phyloP scores from a whole-genome alignment of 352 stramenopile species.

The Phytophthora sansomeana region DNA sequence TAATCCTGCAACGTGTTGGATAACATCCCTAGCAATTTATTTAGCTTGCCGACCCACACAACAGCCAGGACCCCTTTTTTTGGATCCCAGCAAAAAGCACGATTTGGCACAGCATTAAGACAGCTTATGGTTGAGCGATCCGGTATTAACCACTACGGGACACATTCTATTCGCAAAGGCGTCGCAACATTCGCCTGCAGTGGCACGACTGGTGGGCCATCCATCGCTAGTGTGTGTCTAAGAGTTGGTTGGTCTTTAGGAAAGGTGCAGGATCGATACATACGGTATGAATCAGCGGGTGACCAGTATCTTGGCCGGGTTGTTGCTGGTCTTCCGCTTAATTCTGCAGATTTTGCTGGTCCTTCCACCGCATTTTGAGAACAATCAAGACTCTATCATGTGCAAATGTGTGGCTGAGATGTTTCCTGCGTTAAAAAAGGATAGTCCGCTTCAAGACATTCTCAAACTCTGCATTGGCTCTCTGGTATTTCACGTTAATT shows the following conservation, averaged over 20 bases:
- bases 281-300: slow-evolving; percentile 20
- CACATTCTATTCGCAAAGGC: slow-evolving; percentile 24
- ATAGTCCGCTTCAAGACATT: slow-evolving; percentile 2
- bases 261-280: slow-evolving; percentile 12
- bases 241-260: slow-evolving; percentile 12
- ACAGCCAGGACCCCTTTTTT: slow-evolving; percentile 1
- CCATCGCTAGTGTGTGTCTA: slow-evolving; percentile 17
- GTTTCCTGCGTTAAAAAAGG: neutral
- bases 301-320: slow-evolving; percentile 22
- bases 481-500: neutral
- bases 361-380: slow-evolving; percentile 13
- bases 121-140: too few species aligned
- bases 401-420: neutral
- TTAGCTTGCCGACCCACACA: slow-evolving; percentile 8
- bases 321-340: slow-evolving; percentile 20
- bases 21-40: slow-evolving; percentile 6
- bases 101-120: too few species aligned
- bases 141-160: neutral
- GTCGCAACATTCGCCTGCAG: slow-evolving; percentile 22
- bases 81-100: slow-evolving; percentile 1
- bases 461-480: slow-evolving; percentile 5
- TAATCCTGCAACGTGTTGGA: slow-evolving; percentile 1
- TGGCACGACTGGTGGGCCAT: slow-evolving; percentile 13
- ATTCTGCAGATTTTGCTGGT: slow-evolving; percentile 7
- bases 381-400: neutral